Evolutionary conservation across 257 asterid species (phyloP).

Genomic region (Forsythia suspensa): DNA sequence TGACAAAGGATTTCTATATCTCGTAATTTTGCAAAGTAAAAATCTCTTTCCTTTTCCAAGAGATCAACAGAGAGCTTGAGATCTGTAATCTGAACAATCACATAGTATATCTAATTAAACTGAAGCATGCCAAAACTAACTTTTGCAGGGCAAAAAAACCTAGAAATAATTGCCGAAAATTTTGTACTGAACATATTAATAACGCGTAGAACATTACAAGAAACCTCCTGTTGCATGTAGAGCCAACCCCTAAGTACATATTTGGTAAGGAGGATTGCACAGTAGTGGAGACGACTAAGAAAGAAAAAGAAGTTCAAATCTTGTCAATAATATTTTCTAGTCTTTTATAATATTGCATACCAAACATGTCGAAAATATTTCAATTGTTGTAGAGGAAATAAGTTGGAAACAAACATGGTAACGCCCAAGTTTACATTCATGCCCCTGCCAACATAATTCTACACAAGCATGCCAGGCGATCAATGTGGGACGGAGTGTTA

Average conservation of each 20-base stretch:
- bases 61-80: constrained; percentile 72
- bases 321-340: too few species aligned
- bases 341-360: neutral
- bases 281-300: neutral
- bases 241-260: too few species aligned
- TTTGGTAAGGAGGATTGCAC: too few species aligned
- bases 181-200: too few species aligned
- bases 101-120: constrained; percentile 12
- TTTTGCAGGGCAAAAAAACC: neutral
- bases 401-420: neutral
- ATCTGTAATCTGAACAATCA: constrained; percentile 55
- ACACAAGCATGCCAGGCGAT: too few species aligned
- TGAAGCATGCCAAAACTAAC: neutral
- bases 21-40: constrained; percentile 77
- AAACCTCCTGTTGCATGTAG: too few species aligned
- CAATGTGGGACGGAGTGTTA: too few species aligned
- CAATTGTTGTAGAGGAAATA: neutral
- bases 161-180: neutral
- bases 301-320: too few species aligned
- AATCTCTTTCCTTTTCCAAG: constrained; percentile 92
- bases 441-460: too few species aligned
- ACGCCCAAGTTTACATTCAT: neutral
- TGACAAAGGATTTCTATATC: constrained; percentile 89
- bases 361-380: neutral
- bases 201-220: too few species aligned